These are phyloP conservation scores for Yamadazyma jaroonii DNA, from an alignment of 1,139 yeast genomes.

Conservation along the genomic window DNA sequence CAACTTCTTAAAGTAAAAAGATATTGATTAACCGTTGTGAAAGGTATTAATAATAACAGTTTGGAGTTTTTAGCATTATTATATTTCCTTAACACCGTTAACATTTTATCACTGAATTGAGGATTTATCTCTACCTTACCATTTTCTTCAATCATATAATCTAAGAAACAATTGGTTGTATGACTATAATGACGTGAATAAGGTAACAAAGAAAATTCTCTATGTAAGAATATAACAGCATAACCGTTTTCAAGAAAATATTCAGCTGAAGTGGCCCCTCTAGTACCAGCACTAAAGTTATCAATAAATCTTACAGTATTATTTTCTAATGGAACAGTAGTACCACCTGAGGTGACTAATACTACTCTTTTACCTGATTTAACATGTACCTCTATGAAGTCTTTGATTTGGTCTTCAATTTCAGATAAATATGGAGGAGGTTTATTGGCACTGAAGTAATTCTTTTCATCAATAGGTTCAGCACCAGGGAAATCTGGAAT, in stretches of 20 bases:
- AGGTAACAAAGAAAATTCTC: slow-evolving; percentile 90
- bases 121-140: slow-evolving; percentile 59
- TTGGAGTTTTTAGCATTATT: slow-evolving; percentile 56
- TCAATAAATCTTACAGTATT: slow-evolving; percentile 96
- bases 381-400: slow-evolving; percentile 54
- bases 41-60: slow-evolving; percentile 70
- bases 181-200: slow-evolving; percentile 87
- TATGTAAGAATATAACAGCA: slow-evolving; percentile 86
- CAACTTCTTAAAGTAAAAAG: slow-evolving; percentile 74
- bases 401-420: slow-evolving; percentile 52
- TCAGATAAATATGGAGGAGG: slow-evolving; percentile 74
- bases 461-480: slow-evolving; percentile 65
- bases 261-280: slow-evolving; percentile 97
- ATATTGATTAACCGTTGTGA: slow-evolving; percentile 93
- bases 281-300: slow-evolving; percentile 94
- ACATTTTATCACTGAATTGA: slow-evolving; percentile 61
- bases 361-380: slow-evolving; percentile 55
- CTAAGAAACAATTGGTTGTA: slow-evolving; percentile 80
- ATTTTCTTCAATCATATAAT: slow-evolving; percentile 62
- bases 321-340: slow-evolving; percentile 95
- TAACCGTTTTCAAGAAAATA: slow-evolving; percentile 81
- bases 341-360: slow-evolving; percentile 94
- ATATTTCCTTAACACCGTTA: slow-evolving; percentile 64
- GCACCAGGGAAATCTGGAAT: slow-evolving; percentile 82
- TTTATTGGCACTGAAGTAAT: slow-evolving; percentile 66